Base-by-base conservation (phyloP, 306 rosid species). In the Mimosa bimucronata region DNA sequence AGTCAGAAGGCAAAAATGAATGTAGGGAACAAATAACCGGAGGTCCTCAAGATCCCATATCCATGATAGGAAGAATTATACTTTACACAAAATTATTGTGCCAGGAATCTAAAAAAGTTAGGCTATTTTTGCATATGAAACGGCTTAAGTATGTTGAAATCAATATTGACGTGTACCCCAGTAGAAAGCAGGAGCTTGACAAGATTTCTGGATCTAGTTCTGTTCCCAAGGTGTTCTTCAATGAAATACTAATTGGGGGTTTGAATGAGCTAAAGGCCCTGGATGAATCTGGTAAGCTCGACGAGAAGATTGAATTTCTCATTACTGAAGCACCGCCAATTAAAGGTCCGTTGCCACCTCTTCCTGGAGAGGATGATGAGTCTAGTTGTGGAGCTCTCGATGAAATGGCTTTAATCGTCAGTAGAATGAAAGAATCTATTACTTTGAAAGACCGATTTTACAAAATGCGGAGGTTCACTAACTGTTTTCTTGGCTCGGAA, bases 281-380 rank as follows among this genome's bases (percentile, higher is more conserved):
- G 81, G 78, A 87, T 34, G 92, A 83, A 77, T 88, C 92, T 71
- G 93, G 93, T 58, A 83, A 84, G 81, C 87, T 93, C 78, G 71
- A 81, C 76, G 94, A 89, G 83, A 93, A 93, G 86, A 89, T 93
- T 82, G 93, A 93, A 68, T 91, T 80, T 84, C 79, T 93, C 74
- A 76, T 89, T 37, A 69, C 31, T 70, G 94, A 91, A 87, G 82
- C 81, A 37, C 91, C 94, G 15, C 80, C 97, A 65, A 73, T 75
- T 34, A 85, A 87, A 87, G 89, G 89, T 28, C 98, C 93, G 75
- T 74, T 93, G 73, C 98, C 97, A 0, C 98, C 98, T 62, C 92
- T 93, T 85, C 87, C 97, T 76, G 98, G 92, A 69, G 98, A 91
- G 89, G 98, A 91, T 80, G 97, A 93, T 79, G 55, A 74, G 77